phyloP scores from a whole-genome alignment of 192 early-diverging fungal species.

The Mortierella antarctica region DNA sequence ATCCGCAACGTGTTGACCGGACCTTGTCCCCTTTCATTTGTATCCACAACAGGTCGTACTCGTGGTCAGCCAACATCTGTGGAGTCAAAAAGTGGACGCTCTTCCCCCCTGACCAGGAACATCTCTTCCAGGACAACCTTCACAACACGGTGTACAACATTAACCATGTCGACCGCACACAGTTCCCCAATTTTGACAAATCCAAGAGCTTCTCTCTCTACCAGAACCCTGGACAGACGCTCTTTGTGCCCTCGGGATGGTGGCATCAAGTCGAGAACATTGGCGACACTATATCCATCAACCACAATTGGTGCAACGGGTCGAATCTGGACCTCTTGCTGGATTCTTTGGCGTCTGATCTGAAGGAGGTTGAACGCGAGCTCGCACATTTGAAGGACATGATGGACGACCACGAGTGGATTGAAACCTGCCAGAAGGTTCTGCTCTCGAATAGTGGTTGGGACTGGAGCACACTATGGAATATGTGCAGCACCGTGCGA shows the following conservation, averaged over 20 bases:
- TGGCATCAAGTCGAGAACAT: constrained; percentile 80
- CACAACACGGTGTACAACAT: constrained; percentile 71
- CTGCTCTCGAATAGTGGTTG: constrained; percentile 63
- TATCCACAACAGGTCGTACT: constrained; percentile 64
- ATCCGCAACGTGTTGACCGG: too few species aligned
- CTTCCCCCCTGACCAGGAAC: constrained; percentile 72
- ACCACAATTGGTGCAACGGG: constrained; percentile 82
- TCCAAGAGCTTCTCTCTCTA: constrained; percentile 62
- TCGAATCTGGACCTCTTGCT: constrained; percentile 63
- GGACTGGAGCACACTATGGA: constrained; percentile 60
- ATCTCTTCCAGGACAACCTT: constrained; percentile 63
- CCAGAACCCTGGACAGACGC: constrained; percentile 71
- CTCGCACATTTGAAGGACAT: constrained; percentile 65
- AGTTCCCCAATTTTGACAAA: constrained; percentile 62
- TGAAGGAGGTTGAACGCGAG: constrained; percentile 59
- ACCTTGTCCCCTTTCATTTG: background rate
- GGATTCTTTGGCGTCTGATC: constrained; percentile 57
- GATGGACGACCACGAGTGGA: constrained; percentile 58
- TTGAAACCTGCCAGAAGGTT: constrained; percentile 57
- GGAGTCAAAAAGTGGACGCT: constrained; percentile 78
- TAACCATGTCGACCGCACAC: constrained; percentile 50
- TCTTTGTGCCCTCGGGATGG: constrained; percentile 83
- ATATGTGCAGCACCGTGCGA: constrained; percentile 37
- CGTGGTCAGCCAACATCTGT: constrained; percentile 82
- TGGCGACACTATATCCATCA: constrained; percentile 79